These are phyloP conservation scores for Gossypium raimondii DNA, from an alignment of 345 rosid species.

Conservation along the genomic window DNA sequence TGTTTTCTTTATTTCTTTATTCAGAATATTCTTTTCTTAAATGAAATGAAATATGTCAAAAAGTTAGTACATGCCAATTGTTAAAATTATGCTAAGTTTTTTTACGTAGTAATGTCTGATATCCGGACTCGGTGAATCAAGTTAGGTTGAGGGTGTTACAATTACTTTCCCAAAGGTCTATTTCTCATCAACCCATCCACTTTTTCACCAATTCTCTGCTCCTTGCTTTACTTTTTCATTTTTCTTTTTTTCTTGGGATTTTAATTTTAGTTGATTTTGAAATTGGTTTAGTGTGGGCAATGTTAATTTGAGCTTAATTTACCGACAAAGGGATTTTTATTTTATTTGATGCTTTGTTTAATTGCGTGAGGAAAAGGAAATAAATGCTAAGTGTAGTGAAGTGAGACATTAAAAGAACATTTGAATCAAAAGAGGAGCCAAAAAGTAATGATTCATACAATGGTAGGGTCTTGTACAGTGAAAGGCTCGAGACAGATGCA, in stretches of 20 bases:
- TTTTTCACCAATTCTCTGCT: not conserved
- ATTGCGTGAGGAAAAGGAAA: not conserved
- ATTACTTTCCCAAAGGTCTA: constrained; percentile 77
- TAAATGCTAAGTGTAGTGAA: not conserved
- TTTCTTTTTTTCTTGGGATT: not conserved
- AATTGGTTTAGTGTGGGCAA: not conserved
- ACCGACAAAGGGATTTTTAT: not conserved
- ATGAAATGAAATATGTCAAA: too few relatives aligned
- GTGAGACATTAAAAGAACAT: not conserved
- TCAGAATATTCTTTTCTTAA: too few relatives aligned
- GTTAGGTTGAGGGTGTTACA: too few relatives aligned
- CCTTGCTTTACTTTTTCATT: not conserved
- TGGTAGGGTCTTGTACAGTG: too few relatives aligned
- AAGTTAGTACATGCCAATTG: too few relatives aligned
- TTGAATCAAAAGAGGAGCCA: too few relatives aligned
- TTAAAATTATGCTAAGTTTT: too few relatives aligned
- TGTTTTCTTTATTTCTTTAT: too few relatives aligned
- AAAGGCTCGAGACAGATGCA: too few relatives aligned
- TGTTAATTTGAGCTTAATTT: not conserved
- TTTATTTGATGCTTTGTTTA: not conserved
- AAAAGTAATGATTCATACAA: too few relatives aligned
- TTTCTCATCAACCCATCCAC: not conserved
- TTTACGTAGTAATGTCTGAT: too few relatives aligned
- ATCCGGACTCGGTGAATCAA: rapidly evolving
- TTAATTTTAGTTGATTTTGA: not conserved